Base-by-base conservation (phyloP, 441 rosid genomes). In the Raphanus hybrid region DNA sequence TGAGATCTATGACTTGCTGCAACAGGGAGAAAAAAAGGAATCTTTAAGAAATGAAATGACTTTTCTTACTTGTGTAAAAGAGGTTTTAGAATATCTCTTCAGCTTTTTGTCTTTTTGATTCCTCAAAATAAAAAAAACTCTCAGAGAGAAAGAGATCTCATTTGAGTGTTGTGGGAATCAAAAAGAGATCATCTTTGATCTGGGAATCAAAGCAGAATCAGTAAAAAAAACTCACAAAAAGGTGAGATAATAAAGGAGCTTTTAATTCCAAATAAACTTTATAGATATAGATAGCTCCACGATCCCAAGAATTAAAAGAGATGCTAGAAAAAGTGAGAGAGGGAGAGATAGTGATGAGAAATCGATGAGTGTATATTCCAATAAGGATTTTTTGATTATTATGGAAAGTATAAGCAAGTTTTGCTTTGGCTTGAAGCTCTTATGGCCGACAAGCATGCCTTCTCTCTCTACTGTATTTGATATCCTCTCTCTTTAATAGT, bases 361-460 rank as follows among this genome's bases (percentile, higher is more conserved):
- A 80, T 75, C 61, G 54, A 75, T 70, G n/a, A 80, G 82, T 80
- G 76, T 80, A 75, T 66, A 75, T 59, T 83, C 87, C 81, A 84
- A 78, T 78, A 73, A 74, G 75, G 71, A 64, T 6, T 14, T 39
- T 50, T 52, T 16, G 59, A 54, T 69, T 50, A 26, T 11, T 52
- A 70, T 62, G 80, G 75, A 71, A 77, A 77, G 68, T 16, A 54
- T 68, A 73, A 78, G 75, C 37, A 78, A 78, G 76, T 67, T 63
- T 69, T 59, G 75, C 54, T 64, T 75, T 79, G 68, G 73, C 59
- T 75, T 83, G 88, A 85, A 86, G 88, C 84, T 93, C 83, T 83
- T 83, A 87, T 91, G 96, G 93, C 93, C 91, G 91, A 91, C 93
- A 87, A 88, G 92, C 90, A 87, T 83, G 92, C 88, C 62, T 80